These are phyloP conservation scores for Kurtzmaniella quercitrusa DNA, from an alignment of 1,139 yeast species.

Conservation along the genomic window DNA sequence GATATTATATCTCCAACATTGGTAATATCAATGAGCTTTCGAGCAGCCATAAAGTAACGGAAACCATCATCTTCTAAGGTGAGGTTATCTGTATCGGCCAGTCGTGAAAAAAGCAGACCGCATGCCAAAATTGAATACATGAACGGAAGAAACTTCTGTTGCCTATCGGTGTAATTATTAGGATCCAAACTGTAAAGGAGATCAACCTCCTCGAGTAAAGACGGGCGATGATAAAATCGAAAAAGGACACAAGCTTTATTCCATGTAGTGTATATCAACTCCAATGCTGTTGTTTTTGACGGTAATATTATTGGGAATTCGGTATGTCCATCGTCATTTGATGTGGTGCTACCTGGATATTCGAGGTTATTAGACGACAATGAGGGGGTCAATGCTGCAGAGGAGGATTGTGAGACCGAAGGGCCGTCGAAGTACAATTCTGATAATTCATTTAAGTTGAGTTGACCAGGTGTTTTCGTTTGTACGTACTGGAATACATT, in stretches of 20 bases:
- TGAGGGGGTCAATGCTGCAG: slow-evolving; percentile 10
- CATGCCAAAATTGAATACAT: slow-evolving; percentile 56
- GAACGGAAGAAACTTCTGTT: slow-evolving; percentile 72
- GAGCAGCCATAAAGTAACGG: slow-evolving; percentile 76
- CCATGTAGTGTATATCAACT: slow-evolving; percentile 76
- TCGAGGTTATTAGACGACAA: slow-evolving; percentile 2
- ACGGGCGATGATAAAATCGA: slow-evolving; percentile 82
- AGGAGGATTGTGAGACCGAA: not conserved
- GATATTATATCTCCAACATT: slow-evolving; percentile 46
- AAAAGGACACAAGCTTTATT: slow-evolving; percentile 80
- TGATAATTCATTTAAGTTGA: slow-evolving; percentile 19
- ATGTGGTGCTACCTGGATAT: slow-evolving; percentile 13
- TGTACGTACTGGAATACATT: slow-evolving; percentile 21
- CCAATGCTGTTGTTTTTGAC: slow-evolving; percentile 66
- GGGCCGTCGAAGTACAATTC: slow-evolving; percentile 24
- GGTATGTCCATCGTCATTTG: slow-evolving; percentile 17
- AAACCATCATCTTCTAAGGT: slow-evolving; percentile 73
- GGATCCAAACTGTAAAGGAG: slow-evolving; percentile 60
- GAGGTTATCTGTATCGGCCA: slow-evolving; percentile 27
- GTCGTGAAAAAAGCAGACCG: slow-evolving; percentile 67
- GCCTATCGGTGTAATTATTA: slow-evolving; percentile 63
- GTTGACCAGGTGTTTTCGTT: slow-evolving; percentile 14
- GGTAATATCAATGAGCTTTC: slow-evolving; percentile 64
- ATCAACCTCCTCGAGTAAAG: slow-evolving; percentile 56
- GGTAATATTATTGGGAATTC: slow-evolving; percentile 73